Percentiles rank a stretch among this genome's conserved stretches.
Conservation (phyloP, 2,329 filamentous ascomycete genomes). For the Akanthomyces muscarius region DNA sequence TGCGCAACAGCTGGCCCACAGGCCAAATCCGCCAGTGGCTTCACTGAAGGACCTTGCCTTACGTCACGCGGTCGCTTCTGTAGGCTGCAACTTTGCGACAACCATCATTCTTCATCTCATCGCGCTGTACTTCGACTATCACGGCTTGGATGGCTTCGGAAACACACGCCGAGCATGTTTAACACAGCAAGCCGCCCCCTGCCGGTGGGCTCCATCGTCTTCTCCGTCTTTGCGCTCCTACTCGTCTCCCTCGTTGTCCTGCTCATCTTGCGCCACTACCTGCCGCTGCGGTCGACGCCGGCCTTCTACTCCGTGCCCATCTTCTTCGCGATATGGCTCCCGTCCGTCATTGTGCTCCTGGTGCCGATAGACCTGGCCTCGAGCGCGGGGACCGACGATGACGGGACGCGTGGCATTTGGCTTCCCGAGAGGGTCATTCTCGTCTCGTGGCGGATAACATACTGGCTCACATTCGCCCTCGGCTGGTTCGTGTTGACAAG, state of each 20-base stretch:
- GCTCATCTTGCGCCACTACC: constrained; percentile 80
- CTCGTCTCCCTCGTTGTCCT: constrained; percentile 73
- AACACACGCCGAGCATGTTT: constrained; percentile 40
- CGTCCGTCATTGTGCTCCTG: constrained; percentile 83
- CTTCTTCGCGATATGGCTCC: constrained; percentile 92
- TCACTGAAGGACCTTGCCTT: neutral
- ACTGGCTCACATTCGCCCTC: constrained; percentile 93
- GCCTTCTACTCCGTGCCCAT: constrained; percentile 87
- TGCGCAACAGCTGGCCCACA: no score
- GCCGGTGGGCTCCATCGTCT: constrained; percentile 74
- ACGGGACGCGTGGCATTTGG: constrained; percentile 76
- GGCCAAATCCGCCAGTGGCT: neutral
- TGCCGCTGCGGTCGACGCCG: constrained; percentile 85
- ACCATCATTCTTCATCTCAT: neutral
- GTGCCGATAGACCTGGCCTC: constrained; percentile 96
- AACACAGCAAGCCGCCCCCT: constrained; percentile 51
- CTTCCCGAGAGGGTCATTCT: constrained; percentile 72
- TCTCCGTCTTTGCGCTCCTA: constrained; percentile 68
- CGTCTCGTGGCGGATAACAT: constrained; percentile 90
- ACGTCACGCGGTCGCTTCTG: neutral
- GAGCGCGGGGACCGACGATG: constrained; percentile 68
- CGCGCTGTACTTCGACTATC: neutral
- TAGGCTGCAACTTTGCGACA: constrained; percentile 7
- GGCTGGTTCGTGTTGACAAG: constrained; percentile 65
- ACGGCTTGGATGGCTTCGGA: constrained; percentile 12